These are phyloP conservation scores for Lodderomyces jiufengensis DNA, from an alignment of 1,139 yeast species.

Conservation along the genomic window DNA sequence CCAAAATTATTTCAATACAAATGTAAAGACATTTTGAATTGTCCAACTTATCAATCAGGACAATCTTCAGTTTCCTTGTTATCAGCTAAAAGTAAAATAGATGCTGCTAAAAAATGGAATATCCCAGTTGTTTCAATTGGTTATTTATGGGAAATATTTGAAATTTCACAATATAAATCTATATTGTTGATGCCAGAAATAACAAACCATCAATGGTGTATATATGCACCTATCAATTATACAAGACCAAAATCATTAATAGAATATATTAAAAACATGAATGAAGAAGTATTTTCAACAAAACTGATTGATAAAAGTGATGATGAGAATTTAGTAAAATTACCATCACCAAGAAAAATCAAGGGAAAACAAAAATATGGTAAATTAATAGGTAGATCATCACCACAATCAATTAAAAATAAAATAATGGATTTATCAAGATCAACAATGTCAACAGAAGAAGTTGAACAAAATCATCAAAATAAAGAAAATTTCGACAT, in stretches of 20 bases:
- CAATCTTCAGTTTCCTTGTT: slow-evolving; percentile 30
- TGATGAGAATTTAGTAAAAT: slow-evolving; percentile 15
- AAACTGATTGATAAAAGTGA: slow-evolving; percentile 1
- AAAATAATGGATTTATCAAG: slow-evolving; percentile 7
- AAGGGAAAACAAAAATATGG: slow-evolving; percentile 35
- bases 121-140: slow-evolving; percentile 56
- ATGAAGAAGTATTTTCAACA: slow-evolving; percentile 1
- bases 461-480: slow-evolving; percentile 7
- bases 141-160: slow-evolving; percentile 46
- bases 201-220: slow-evolving; percentile 48
- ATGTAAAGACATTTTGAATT: slow-evolving; percentile 30
- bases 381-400: slow-evolving; percentile 19
- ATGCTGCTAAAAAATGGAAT: slow-evolving; percentile 54
- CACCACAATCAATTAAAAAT: slow-evolving; percentile 11
- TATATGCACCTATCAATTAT: slow-evolving; percentile 39
- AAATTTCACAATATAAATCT: slow-evolving; percentile 15
- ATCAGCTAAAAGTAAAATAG: slow-evolving; percentile 52
- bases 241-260: slow-evolving; percentile 27
- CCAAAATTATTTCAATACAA: slow-evolving; percentile 38
- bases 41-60: slow-evolving; percentile 33
- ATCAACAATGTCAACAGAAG: slow-evolving; percentile 1
- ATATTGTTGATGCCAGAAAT: slow-evolving; percentile 29
- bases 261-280: slow-evolving; percentile 27
- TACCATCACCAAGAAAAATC: slow-evolving; percentile 41
- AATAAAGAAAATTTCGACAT: slow-evolving; percentile 16